Percentiles rank a stretch among this genome's conserved stretches.
phyloP scores from a whole-genome alignment of 148 eudicot species.

The Camellia lanceoleosa region DNA sequence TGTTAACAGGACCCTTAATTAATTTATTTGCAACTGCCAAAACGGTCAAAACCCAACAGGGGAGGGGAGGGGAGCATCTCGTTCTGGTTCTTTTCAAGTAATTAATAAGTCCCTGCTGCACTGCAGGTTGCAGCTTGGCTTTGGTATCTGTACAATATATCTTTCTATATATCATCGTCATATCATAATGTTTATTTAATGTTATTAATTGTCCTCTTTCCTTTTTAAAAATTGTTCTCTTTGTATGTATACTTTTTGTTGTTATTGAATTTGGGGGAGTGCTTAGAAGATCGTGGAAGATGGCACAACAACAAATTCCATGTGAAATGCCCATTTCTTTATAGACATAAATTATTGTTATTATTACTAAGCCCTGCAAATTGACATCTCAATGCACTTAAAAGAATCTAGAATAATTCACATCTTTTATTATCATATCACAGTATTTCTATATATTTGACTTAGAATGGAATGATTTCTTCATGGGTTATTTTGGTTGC shows the following conservation, averaged over 20 bases:
- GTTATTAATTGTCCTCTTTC: neutral
- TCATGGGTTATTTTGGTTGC: too few relatives aligned
- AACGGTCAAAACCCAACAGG: constrained; percentile 10
- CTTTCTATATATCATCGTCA: too few relatives aligned
- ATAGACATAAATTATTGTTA: neutral
- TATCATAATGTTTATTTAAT: neutral
- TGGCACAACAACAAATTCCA: neutral
- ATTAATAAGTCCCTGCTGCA: too few relatives aligned
- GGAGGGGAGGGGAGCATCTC: neutral
- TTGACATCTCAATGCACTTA: too few relatives aligned
- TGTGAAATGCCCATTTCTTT: constrained; percentile 11
- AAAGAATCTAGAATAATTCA: too few relatives aligned
- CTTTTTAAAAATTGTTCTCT: neutral
- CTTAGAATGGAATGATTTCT: too few relatives aligned
- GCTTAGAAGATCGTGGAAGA: constrained; percentile 17
- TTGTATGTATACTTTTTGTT: neutral
- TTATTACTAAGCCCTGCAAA: too few relatives aligned
- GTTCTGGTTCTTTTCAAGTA: neutral
- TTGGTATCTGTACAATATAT: too few relatives aligned
- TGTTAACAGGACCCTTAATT: too few relatives aligned
- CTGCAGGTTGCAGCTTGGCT: too few relatives aligned
- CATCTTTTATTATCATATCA: too few relatives aligned
- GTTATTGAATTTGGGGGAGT: constrained; percentile 12
- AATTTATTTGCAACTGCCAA: neutral
- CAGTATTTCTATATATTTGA: too few relatives aligned